A percentile compares a stretch with the other conserved stretches of the same genome.
phyloP scores from a whole-genome alignment of 768 basidiomycete species.

The Fistulinella prunicolor region DNA sequence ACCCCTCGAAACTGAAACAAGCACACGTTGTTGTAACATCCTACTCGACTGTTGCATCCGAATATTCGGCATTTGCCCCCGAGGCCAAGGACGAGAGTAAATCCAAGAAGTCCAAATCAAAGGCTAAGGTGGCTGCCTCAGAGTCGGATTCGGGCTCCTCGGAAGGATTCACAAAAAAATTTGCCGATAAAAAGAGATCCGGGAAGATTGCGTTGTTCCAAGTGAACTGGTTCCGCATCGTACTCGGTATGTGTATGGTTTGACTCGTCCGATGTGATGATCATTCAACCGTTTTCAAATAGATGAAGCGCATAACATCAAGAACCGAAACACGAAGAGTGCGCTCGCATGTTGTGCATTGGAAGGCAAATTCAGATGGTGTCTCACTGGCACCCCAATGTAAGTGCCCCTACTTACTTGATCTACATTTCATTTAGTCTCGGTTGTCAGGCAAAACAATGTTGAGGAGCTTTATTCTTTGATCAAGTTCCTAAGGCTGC shows the following conservation, averaged over 20 bases:
- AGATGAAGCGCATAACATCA: slow-evolving; percentile 96
- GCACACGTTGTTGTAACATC: slow-evolving; percentile 83
- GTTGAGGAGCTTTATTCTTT: slow-evolving; percentile 89
- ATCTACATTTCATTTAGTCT: not conserved
- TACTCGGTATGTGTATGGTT: slow-evolving; percentile 58
- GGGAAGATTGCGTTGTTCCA: slow-evolving; percentile 67
- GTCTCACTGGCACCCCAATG: slow-evolving; percentile 83
- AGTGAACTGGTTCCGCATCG: slow-evolving; percentile 80
- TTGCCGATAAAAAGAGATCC: slow-evolving; percentile 41
- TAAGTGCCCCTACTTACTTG: slow-evolving; percentile 23
- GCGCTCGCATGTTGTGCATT: slow-evolving; percentile 77
- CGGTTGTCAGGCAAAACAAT: slow-evolving; percentile 67
- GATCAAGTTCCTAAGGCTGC: slow-evolving; percentile 82
- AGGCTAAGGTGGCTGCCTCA: slow-evolving; percentile 25
- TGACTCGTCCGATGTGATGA: not conserved
- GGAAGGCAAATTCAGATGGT: slow-evolving; percentile 82
- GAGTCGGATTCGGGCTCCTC: slow-evolving; percentile 37
- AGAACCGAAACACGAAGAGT: slow-evolving; percentile 76
- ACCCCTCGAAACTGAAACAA: slow-evolving; percentile 49
- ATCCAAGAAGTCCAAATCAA: slow-evolving; percentile 39
- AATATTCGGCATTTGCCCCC: slow-evolving; percentile 55
- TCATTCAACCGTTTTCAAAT: not conserved
- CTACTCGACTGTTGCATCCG: slow-evolving; percentile 80
- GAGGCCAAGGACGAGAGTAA: slow-evolving; percentile 55
- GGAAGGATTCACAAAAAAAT: slow-evolving; percentile 37